Evolutionary conservation across 345 rosid genomes (phyloP).

Genomic region (Citrus glauca): DNA sequence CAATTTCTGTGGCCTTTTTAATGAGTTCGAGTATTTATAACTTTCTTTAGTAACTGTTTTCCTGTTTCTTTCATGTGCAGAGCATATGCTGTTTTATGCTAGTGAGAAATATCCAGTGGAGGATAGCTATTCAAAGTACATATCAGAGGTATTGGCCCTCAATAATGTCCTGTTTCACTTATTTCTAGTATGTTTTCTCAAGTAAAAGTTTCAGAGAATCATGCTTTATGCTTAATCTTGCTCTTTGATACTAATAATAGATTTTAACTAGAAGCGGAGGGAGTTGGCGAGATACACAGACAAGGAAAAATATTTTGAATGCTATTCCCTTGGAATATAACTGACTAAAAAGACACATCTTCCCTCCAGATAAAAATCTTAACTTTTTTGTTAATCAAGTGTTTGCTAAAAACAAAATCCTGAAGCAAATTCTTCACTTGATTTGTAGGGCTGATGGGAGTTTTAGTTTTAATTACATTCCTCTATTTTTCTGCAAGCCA

Average conservation of each 20-base stretch:
- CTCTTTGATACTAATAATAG: not conserved
- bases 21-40: not conserved
- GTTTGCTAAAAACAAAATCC: not conserved
- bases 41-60: not conserved
- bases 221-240: not conserved
- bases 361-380: not conserved
- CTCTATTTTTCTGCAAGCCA: not conserved
- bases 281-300: not conserved
- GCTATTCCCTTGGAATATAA: not conserved
- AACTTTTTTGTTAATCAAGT: not conserved
- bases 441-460: not conserved
- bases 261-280: not conserved
- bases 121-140: conserved; percentile 84
- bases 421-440: not conserved
- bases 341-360: not conserved
- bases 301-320: not conserved
- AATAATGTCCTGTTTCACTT: not conserved
- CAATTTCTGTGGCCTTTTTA: not conserved
- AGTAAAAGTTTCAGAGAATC: not conserved
- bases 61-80: conserved; percentile 32
- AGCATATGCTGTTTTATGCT: conserved; percentile 94
- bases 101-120: conserved; percentile 87
- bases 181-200: not conserved
- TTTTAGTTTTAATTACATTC: not conserved
- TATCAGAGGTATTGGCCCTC: conserved; percentile 50